These are phyloP conservation scores for Ensete ventricosum DNA, from an alignment of 176 grass and related monocot species.

Conservation along the genomic window DNA sequence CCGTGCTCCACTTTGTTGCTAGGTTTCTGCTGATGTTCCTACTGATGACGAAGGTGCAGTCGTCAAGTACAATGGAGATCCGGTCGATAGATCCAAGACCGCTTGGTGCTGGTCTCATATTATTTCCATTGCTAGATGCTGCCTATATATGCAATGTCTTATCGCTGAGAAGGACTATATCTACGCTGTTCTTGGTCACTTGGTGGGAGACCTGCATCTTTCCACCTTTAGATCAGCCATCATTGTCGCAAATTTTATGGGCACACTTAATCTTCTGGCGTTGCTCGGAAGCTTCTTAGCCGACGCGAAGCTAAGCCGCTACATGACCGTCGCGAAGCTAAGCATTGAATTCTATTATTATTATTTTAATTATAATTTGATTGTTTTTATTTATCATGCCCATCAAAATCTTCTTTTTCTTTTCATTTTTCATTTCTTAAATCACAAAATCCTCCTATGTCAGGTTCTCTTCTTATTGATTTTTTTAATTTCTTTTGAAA, in stretches of 20 bases:
- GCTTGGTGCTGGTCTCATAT: conserved; percentile 53
- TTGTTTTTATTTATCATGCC: too few relatives aligned
- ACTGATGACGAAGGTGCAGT: conserved; percentile 16
- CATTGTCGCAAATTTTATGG: conserved; percentile 59
- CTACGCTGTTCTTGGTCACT: conserved; percentile 17
- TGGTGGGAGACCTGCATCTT: too few relatives aligned
- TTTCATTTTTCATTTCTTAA: too few relatives aligned
- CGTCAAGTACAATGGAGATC: conserved; percentile 58
- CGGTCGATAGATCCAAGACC: too few relatives aligned
- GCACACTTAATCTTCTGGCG: conserved; percentile 56
- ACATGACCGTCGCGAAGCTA: conserved; percentile 32
- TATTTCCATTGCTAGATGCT: neutral
- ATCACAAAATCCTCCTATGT: too few relatives aligned
- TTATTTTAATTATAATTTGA: too few relatives aligned
- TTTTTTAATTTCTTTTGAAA: too few relatives aligned
- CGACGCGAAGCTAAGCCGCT: conserved; percentile 50
- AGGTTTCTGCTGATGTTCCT: conserved; percentile 46
- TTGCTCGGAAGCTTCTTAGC: conserved; percentile 52
- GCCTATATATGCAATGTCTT: too few relatives aligned
- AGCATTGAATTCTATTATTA: too few relatives aligned
- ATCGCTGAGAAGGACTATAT: too few relatives aligned
- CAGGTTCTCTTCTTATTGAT: too few relatives aligned
- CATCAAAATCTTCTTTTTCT: too few relatives aligned
- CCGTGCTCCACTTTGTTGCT: neutral
- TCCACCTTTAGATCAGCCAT: conserved; percentile 32